A percentile compares a stretch with the other conserved stretches of the same genome.
These are phyloP conservation scores for Camellia sinensis DNA, from an alignment of 148 eudicot species.

Conservation along the genomic window DNA sequence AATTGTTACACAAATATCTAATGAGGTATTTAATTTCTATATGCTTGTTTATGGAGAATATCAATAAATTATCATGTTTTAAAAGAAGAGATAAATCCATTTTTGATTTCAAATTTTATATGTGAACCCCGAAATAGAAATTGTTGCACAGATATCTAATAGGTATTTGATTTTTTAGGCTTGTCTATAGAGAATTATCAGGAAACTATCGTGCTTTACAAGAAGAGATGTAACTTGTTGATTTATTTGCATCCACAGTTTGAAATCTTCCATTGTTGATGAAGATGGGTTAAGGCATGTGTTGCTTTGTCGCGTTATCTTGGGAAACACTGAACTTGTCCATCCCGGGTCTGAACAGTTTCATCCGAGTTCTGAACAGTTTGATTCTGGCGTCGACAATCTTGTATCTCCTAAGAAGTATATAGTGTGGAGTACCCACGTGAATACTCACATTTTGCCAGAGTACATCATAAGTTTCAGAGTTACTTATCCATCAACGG, in stretches of 20 bases:
- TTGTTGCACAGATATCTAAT: too few species aligned
- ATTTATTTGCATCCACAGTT: slow-evolving; percentile 29
- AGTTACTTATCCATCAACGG: slow-evolving; percentile 11
- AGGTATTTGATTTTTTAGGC: too few species aligned
- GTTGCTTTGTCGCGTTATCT: slow-evolving; percentile 56
- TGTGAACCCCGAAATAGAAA: too few species aligned
- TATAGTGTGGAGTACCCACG: slow-evolving; percentile 44
- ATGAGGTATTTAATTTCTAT: too few species aligned
- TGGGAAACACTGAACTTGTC: slow-evolving; percentile 42
- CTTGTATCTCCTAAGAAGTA: slow-evolving; percentile 38
- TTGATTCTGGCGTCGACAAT: slow-evolving; percentile 52
- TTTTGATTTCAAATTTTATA: too few species aligned
- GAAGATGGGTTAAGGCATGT: slow-evolving; percentile 60
- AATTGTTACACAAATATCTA: too few species aligned
- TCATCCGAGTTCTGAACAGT: slow-evolving; percentile 39
- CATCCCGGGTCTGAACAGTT: slow-evolving; percentile 37
- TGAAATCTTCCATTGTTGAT: slow-evolving; percentile 37
- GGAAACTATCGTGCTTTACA: too few species aligned
- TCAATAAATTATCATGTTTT: too few species aligned
- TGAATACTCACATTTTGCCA: slow-evolving; percentile 74
- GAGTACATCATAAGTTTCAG: slow-evolving; percentile 50
- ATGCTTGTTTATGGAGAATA: too few species aligned
- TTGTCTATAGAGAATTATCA: too few species aligned
- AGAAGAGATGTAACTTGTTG: not conserved
- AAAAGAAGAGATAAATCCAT: too few species aligned